These are phyloP conservation scores for Sorghum bicolor DNA, from an alignment of 176 grass and related monocot genomes.

Conservation along the genomic window Sorghum_bicolor_NCBIv3 NC_012874.2:69713001-69713500, in stretches of 20 bases:
- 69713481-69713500: constrained; percentile 76
- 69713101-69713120: constrained; percentile 68
- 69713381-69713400: background rate
- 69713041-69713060: constrained; percentile 2
- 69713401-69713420: constrained; percentile 65
- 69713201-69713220: constrained; percentile 76
- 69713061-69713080: constrained; percentile 87
- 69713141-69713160: background rate
- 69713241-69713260: constrained; percentile 55
- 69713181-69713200: background rate
- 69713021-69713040: background rate
- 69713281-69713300: constrained; percentile 60
- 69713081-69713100: constrained; percentile 97
- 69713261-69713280: constrained; percentile 93
- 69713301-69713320: constrained; percentile 50
- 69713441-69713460: constrained; percentile 86
- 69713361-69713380: background rate
- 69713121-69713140: background rate
- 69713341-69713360: background rate
- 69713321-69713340: constrained; percentile 16
- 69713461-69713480: constrained; percentile 76
- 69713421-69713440: constrained; percentile 71
- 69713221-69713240: constrained; percentile 68
- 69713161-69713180: background rate
- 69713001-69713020: background rate